These are phyloP conservation scores for Trametes punicea DNA, from an alignment of 768 basidiomycete genomes.

Conservation along the genomic window DNA sequence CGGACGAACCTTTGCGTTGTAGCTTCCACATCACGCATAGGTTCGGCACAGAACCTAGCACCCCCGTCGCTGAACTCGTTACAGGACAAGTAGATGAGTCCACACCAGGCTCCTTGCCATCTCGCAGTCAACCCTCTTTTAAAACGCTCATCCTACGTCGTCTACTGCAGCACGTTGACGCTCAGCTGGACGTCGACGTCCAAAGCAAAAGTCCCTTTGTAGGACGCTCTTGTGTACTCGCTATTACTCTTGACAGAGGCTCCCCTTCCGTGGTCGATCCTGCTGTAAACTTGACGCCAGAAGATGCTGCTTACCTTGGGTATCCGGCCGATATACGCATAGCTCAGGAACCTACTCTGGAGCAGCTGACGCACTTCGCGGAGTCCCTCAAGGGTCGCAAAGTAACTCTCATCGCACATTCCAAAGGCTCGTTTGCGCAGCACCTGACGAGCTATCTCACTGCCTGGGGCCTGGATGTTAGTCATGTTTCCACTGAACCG, in stretches of 20 bases:
- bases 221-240: slow-evolving; percentile 64
- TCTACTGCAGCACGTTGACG: slow-evolving; percentile 58
- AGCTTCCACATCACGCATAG: slow-evolving; percentile 56
- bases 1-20: slow-evolving; percentile 47
- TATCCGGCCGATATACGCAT: slow-evolving; percentile 45
- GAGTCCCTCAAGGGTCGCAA: slow-evolving; percentile 81
- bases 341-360: slow-evolving; percentile 71
- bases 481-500: slow-evolving; percentile 65
- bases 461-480: slow-evolving; percentile 93
- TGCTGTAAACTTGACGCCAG: slow-evolving; percentile 38
- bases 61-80: not conserved
- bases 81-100: not conserved
- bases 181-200: slow-evolving; percentile 37
- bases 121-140: slow-evolving; percentile 41
- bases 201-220: slow-evolving; percentile 41
- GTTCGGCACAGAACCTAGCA: slow-evolving; percentile 26
- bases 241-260: slow-evolving; percentile 61
- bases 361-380: slow-evolving; percentile 74
- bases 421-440: slow-evolving; percentile 86
- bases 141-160: slow-evolving; percentile 54
- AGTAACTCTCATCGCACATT: slow-evolving; percentile 79
- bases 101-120: slow-evolving; percentile 17
- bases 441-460: slow-evolving; percentile 92
- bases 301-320: slow-evolving; percentile 46
- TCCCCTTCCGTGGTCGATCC: slow-evolving; percentile 42